A percentile compares a stretch with the other conserved stretches of the same genome.
phyloP scores from a whole-genome alignment of 306 rosid genomes.

The Begonia fuchsioides region DNA sequence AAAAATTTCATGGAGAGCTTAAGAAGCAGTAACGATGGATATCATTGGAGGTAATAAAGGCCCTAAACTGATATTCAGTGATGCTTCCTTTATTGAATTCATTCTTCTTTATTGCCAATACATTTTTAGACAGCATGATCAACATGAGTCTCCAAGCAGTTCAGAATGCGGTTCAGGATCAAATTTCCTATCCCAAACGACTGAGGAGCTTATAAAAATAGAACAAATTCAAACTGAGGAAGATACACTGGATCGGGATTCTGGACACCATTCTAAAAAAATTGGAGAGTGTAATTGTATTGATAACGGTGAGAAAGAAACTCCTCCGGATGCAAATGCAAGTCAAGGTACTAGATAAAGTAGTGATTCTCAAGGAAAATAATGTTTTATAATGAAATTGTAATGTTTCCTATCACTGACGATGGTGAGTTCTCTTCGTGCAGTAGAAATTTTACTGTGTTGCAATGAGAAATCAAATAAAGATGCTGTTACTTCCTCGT shows the following conservation, averaged over 20 bases:
- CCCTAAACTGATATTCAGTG: constrained; percentile 7
- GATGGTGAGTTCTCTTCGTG: constrained; percentile 1
- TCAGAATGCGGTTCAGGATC: constrained; percentile 95
- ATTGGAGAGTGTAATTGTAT: constrained; percentile 4
- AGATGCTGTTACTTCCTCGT: constrained; percentile 28
- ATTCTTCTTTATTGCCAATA: neutral
- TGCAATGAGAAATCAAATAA: constrained; percentile 31
- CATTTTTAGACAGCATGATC: constrained; percentile 53
- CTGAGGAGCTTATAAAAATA: constrained; percentile 23
- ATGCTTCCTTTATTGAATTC: constrained; percentile 1
- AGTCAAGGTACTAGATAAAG: neutral
- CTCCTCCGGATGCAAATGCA: neutral
- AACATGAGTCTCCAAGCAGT: constrained; percentile 78
- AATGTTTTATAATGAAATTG: neutral
- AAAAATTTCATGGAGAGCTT: constrained; percentile 58
- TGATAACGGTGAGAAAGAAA: neutral
- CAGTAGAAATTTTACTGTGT: constrained; percentile 42
- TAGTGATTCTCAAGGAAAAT: neutral
- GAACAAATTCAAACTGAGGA: constrained; percentile 27
- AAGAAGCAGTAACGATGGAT: constrained; percentile 42
- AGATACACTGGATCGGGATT: constrained; percentile 30
- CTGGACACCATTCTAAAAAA: constrained; percentile 19
- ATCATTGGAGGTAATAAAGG: constrained; percentile 49
- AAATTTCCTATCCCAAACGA: constrained; percentile 40
- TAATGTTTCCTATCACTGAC: neutral